Conservation (phyloP, 1,284 basidiomycete genomes). For the Sanghuangporus weigelae region DNA sequence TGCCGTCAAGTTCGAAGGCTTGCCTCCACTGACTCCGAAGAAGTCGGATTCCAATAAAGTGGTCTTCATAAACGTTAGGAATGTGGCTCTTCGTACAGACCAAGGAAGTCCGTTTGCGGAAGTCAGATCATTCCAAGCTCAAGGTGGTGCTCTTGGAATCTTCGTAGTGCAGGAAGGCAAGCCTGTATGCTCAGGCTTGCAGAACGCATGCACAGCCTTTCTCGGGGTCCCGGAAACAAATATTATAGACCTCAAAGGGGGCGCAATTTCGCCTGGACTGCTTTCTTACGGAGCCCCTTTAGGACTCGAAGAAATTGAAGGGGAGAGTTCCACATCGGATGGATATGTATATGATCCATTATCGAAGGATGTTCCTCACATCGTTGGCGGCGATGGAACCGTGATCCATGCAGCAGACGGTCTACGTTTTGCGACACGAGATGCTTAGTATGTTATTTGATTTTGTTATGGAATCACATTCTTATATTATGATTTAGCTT, state of each 20-base stretch:
- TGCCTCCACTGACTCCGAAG: slow-evolving; percentile 51
- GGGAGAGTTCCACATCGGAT: slow-evolving; percentile 64
- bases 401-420: slow-evolving; percentile 71
- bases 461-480: slow-evolving; percentile 22
- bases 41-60: slow-evolving; percentile 33
- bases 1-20: slow-evolving; percentile 55
- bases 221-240: neutral
- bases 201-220: slow-evolving; percentile 31
- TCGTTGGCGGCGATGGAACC: slow-evolving; percentile 37
- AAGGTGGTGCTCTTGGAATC: slow-evolving; percentile 26
- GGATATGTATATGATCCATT: slow-evolving; percentile 55
- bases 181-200: slow-evolving; percentile 32
- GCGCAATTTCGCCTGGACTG: slow-evolving; percentile 20
- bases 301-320: slow-evolving; percentile 38
- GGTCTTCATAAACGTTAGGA: slow-evolving; percentile 53
- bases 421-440: slow-evolving; percentile 63
- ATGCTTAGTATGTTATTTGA: slow-evolving; percentile 58
- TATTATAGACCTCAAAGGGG: slow-evolving; percentile 25
- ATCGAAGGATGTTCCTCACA: slow-evolving; percentile 34
- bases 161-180: slow-evolving; percentile 39
- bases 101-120: slow-evolving; percentile 25
- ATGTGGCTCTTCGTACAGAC: slow-evolving; percentile 36
- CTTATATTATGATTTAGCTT: slow-evolving; percentile 33
- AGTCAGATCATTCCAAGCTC: slow-evolving; percentile 15
- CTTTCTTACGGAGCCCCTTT: slow-evolving; percentile 18